phyloP scores from a whole-genome alignment of 495 filamentous ascomycete genomes.

The Schizothecium vesticola region DNA sequence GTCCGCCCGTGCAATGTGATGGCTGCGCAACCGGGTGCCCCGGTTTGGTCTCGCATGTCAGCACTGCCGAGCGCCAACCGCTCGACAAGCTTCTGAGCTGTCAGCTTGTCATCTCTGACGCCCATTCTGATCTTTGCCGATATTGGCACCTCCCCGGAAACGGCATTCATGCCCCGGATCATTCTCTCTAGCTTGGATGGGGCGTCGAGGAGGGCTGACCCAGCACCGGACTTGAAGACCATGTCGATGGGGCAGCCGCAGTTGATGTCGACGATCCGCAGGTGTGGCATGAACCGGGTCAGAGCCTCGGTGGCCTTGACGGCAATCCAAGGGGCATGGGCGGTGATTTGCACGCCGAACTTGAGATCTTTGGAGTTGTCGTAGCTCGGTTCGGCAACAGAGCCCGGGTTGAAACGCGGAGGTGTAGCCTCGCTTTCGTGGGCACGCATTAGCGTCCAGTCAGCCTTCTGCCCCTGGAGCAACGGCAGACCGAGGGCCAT shows the following conservation, averaged over 20 bases:
- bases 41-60: constrained; percentile 57
- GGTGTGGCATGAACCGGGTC: constrained; percentile 64
- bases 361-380: constrained; percentile 75
- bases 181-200: constrained; percentile 84
- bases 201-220: constrained; percentile 87
- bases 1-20: constrained; percentile 92
- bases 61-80: constrained; percentile 72
- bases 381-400: constrained; percentile 60
- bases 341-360: constrained; percentile 89
- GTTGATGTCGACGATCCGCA: constrained; percentile 89
- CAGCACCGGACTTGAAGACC: constrained; percentile 77
- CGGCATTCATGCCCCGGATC: constrained; percentile 87
- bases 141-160: constrained; percentile 81
- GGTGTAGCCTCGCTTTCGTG: constrained; percentile 73
- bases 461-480: constrained; percentile 81
- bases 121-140: constrained; percentile 94
- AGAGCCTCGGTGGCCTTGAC: constrained; percentile 81
- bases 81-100: constrained; percentile 72
- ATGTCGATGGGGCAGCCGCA: constrained; percentile 96
- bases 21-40: constrained; percentile 76
- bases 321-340: constrained; percentile 80
- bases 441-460: constrained; percentile 92
- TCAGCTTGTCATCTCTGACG: constrained; percentile 71
- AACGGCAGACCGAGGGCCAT: constrained; percentile 93
- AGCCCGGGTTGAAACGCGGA: constrained; percentile 47